Evolutionary conservation across 495 filamentous ascomycete species (phyloP), one percentile per base, ranked within the genome.

Genomic region (Paragyromitra xinjiangensis): DNA sequence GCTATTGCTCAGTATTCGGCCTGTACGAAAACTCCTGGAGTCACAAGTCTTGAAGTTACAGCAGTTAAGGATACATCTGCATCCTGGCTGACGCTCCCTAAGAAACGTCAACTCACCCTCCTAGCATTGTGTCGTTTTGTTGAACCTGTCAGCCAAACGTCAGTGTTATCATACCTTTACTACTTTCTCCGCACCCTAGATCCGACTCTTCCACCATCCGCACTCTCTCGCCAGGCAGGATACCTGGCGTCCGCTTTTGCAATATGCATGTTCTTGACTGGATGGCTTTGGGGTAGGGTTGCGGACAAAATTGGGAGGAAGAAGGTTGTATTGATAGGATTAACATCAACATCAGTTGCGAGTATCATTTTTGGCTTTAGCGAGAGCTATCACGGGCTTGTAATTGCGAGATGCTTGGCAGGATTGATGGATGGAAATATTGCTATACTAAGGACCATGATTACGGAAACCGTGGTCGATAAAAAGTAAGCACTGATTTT

Each of bases 401-500:
- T 97, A 42, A 67, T 87, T 61, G 93, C 93, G 22, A 87, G 94
- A 77, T 88, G 88, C 29, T 83, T 96, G 16, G 92, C 92, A n/a
- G 94, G 94, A 26, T 83, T 93, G 2, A 85, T 97, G 63, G 97
- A 97, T 85, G 92, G 91, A 0, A 96, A 94, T 80, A 91, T 95
- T 6, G 92, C 92, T 0, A 92, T 94, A 48, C 90, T 95, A 85
- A 87, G 93, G 51, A 95, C 92, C 1, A 93, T 93, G 87, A 92
- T 94, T 40, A 89, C 89, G 1, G 94, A 96, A 83, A 87, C 89
- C 58, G 86, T 91, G 11, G 80, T 84, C 72, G 88, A 91, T 83
- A 88, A 85, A 75, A 88, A 73, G 67, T 80, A 59, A 5, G 69
- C 40, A 24, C 53, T 22, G 39, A 37, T 24, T 70, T 22, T 14